A percentile compares a stretch with the other conserved stretches of the same genome.
These are phyloP conservation scores for Penicillium concentricum DNA, from an alignment of 2,329 filamentous ascomycete genomes.

Conservation along the genomic window DNA sequence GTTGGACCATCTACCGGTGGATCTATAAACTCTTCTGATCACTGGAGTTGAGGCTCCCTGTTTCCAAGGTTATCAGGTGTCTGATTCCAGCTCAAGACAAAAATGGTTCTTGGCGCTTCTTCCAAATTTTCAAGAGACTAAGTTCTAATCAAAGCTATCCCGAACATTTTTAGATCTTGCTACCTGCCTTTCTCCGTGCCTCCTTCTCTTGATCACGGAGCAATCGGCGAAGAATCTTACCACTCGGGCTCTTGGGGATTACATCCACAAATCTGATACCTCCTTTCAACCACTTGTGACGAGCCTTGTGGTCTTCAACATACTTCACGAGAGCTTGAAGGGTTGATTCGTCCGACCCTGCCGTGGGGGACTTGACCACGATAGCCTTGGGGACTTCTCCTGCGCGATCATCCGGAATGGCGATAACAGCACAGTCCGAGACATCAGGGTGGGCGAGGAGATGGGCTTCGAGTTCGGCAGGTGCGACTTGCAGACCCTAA, in stretches of 20 bases:
- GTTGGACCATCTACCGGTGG: background rate
- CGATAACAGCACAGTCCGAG: conserved; percentile 77
- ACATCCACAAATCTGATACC: conserved; percentile 58
- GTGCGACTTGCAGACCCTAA: conserved; percentile 77
- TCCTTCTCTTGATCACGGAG: conserved; percentile 74
- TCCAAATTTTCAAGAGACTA: background rate
- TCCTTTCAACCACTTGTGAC: conserved; percentile 62
- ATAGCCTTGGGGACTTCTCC: conserved; percentile 65
- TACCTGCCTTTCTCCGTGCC: conserved; percentile 60
- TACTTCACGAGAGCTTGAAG: conserved; percentile 56
- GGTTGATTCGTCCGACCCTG: conserved; percentile 51
- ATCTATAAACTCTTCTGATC: background rate
- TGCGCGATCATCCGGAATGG: conserved; percentile 62
- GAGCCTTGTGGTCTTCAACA: conserved; percentile 61
- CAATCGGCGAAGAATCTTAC: conserved; percentile 62
- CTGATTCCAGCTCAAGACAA: background rate
- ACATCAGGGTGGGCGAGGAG: conserved; percentile 72
- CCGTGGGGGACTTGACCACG: conserved; percentile 57
- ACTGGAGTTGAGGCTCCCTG: background rate
- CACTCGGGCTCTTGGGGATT: conserved; percentile 62
- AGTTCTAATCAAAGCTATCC: background rate
- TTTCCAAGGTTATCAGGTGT: no score
- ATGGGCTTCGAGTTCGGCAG: conserved; percentile 78
- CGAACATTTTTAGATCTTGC: conserved; percentile 59
- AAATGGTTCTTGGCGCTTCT: background rate